Evolutionary conservation across 768 basidiomycete genomes (phyloP), one percentile per base, ranked within the genome.

Genomic region (Porphyrellus cyaneotinctus): DNA sequence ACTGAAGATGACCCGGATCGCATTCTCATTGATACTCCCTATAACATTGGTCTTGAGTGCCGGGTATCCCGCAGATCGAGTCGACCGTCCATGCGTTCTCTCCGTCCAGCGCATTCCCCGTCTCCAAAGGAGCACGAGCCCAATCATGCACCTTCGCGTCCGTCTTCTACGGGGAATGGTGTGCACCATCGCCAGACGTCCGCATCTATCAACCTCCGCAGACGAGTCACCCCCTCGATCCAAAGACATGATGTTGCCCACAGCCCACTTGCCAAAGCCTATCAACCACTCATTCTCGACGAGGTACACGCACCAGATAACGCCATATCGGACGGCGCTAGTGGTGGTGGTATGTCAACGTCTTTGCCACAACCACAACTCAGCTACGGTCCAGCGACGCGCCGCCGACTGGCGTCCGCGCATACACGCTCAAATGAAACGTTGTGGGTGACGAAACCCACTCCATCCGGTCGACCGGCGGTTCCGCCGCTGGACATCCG

Each of bases 201-300:
- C 2, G 22, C 51, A 2, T 51, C 68, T 10, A 23, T 57, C 23
- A 5, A 47, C 4, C 49, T 64, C 8, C 68, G 58, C 30, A 59
- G 57, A 43, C 58, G 68, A 15, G 14, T 60, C 23, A 48, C 51
- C 22, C 47, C 68, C 6, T 67, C 64, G 23, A 36, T 47, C 23
- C 56, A 57, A 30, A 64, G 44, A 48, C 30, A 44, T 6, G 70
- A 70, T 24, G 44, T 62, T 11, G 58, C 68, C 2, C 75, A 77
- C 17, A 74, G 68, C 44, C 88, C 90, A 15, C 75, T 91, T 4
- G 87, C 87, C 2, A 87, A 88, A 63, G 73, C 88, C 14, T 91
- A 80, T 64, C 85, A 85, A 50, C 86, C 88, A 13, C 56, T 90
- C 18, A 48, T 82, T 7, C 70, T 87, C 15, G 80, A 83, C 46